These are phyloP conservation scores for Globisporangium takayamanum DNA, from an alignment of 352 stramenopile species.

Conservation along the genomic window DNA sequence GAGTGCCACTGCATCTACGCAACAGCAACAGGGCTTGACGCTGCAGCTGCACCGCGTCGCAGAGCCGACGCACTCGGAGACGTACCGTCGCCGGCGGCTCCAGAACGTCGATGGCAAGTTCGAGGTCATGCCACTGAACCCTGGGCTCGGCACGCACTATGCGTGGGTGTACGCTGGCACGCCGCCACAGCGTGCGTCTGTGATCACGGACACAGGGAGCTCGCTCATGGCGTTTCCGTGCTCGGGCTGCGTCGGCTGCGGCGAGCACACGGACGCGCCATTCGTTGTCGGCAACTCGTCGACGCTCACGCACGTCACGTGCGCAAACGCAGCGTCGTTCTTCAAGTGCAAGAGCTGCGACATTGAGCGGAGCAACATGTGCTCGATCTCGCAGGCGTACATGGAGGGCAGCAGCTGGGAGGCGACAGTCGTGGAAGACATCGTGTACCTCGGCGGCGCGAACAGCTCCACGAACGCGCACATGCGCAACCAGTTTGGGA, in stretches of 20 bases:
- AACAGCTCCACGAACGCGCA: slow-evolving; percentile 34
- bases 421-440: slow-evolving; percentile 70
- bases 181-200: slow-evolving; percentile 69
- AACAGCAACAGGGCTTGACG: slow-evolving; percentile 15
- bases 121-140: slow-evolving; percentile 56
- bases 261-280: slow-evolving; percentile 64
- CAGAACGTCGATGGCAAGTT: slow-evolving; percentile 27
- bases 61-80: slow-evolving; percentile 18
- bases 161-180: slow-evolving; percentile 79
- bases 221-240: slow-evolving; percentile 77
- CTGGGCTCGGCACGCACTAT: slow-evolving; percentile 79
- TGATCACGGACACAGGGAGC: slow-evolving; percentile 82
- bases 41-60: slow-evolving; percentile 38
- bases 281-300: slow-evolving; percentile 59
- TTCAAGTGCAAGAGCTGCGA: slow-evolving; percentile 61
- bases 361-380: slow-evolving; percentile 31
- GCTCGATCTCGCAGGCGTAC: slow-evolving; percentile 69
- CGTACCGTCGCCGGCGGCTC: slow-evolving; percentile 34
- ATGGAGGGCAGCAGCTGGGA: slow-evolving; percentile 85
- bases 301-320: slow-evolving; percentile 67
- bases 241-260: slow-evolving; percentile 59
- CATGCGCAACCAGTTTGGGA: slow-evolving; percentile 60
- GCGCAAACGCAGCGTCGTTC: slow-evolving; percentile 24
- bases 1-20: not conserved
- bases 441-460: slow-evolving; percentile 70